These are phyloP conservation scores for Drechslera avenae DNA, from an alignment of 2,329 filamentous ascomycete species.

Conservation along the genomic window DNA sequence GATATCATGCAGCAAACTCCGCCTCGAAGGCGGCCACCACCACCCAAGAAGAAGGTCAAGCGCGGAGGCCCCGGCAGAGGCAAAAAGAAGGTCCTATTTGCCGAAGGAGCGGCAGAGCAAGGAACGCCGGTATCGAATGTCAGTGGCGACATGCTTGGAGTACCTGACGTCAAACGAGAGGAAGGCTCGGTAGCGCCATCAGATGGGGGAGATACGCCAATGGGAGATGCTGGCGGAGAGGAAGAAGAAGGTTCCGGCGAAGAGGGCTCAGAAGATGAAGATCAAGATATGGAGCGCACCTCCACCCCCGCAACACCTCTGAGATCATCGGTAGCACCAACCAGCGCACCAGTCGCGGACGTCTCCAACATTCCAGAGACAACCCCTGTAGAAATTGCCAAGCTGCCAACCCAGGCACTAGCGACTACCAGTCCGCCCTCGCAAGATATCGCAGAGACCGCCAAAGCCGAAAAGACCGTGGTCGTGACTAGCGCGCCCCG, in stretches of 20 bases:
- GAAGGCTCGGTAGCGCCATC: slow-evolving; percentile 47
- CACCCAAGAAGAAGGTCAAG: slow-evolving; percentile 76
- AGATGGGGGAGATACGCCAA: slow-evolving; percentile 47
- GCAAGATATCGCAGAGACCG: slow-evolving; percentile 10
- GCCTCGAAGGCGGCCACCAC: slow-evolving; percentile 68
- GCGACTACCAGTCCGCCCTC: slow-evolving; percentile 12
- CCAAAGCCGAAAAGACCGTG: slow-evolving; percentile 6
- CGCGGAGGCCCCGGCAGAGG: slow-evolving; percentile 81
- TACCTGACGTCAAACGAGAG: slow-evolving; percentile 46
- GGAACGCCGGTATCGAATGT: slow-evolving; percentile 31
- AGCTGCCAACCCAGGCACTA: slow-evolving; percentile 8
- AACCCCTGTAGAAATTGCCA: background rate
- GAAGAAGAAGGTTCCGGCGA: slow-evolving; percentile 55
- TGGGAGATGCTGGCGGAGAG: slow-evolving; percentile 52
- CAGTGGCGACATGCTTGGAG: slow-evolving; percentile 31
- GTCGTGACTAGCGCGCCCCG: slow-evolving; percentile 9
- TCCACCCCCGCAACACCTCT: slow-evolving; percentile 50
- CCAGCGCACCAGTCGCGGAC: slow-evolving; percentile 19
- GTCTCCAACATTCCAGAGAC: slow-evolving; percentile 11
- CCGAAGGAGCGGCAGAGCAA: slow-evolving; percentile 51
- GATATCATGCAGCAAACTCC: slow-evolving; percentile 55
- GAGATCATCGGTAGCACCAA: slow-evolving; percentile 21
- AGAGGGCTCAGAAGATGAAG: slow-evolving; percentile 53
- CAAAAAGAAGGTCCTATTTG: slow-evolving; percentile 73
- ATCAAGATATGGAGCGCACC: slow-evolving; percentile 54